Evolutionary conservation across 73 alveolate genomes (phyloP).

Genomic region (Breviolum minutum): DNA sequence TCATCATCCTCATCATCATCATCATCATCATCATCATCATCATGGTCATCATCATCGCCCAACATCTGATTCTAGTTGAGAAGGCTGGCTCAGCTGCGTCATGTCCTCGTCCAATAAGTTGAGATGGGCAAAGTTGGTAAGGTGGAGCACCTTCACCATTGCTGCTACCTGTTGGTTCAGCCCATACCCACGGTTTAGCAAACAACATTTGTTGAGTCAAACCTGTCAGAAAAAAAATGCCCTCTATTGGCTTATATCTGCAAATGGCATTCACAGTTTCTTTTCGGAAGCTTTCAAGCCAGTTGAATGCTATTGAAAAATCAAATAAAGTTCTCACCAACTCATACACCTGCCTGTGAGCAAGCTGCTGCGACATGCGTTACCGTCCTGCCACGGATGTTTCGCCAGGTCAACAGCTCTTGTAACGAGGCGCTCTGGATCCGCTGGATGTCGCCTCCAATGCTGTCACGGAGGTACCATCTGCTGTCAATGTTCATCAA

Average conservation of each 20-base stretch:
- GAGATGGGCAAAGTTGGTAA: conserved; percentile 65
- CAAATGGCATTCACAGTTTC: too few species aligned
- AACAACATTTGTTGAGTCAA: neutral
- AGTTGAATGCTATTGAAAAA: too few species aligned
- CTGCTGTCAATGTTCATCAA: neutral
- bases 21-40: neutral
- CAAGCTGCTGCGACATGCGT: conserved; percentile 73
- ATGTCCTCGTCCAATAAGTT: conserved; percentile 66
- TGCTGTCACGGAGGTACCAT: too few species aligned
- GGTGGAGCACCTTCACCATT: conserved; percentile 53
- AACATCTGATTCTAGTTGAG: neutral
- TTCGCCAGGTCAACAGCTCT: conserved; percentile 79
- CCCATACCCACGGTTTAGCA: neutral
- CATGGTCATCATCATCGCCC: neutral
- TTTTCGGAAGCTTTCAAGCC: too few species aligned
- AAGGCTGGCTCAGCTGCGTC: neutral
- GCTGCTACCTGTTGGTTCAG: conserved; percentile 40
- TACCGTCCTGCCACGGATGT: conserved; percentile 89
- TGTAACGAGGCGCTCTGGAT: conserved; percentile 7
- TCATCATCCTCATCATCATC: neutral
- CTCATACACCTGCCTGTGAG: conserved; percentile 41
- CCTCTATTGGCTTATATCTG: too few species aligned
- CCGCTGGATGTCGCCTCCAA: conserved; percentile 55
- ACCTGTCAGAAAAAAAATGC: neutral
- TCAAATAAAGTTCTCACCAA: neutral